Evolutionary conservation across 352 stramenopile species (phyloP).

Genomic region (Phytophthora sansomeana): DNA sequence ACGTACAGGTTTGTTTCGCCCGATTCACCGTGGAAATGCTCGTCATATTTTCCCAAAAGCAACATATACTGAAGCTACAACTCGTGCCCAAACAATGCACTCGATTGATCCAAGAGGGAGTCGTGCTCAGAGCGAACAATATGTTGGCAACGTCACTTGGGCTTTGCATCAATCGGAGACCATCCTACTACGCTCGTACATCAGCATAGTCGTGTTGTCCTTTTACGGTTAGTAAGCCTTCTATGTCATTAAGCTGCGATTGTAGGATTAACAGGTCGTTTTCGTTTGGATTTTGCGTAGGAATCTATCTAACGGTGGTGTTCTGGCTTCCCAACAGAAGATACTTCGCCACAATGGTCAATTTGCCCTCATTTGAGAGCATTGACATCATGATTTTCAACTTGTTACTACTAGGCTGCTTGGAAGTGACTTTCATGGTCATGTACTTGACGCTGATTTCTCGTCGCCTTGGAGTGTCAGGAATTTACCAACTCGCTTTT

Average conservation of each 20-base stretch:
- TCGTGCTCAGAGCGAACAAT: conserved; percentile 11
- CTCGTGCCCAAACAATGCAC: not conserved
- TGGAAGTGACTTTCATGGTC: conserved; percentile 24
- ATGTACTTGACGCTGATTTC: conserved; percentile 32
- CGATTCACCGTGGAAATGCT: too few relatives aligned
- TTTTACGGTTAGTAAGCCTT: not conserved
- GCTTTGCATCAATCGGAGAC: conserved; percentile 38
- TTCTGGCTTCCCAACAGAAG: conserved; percentile 35
- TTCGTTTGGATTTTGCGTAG: conserved; percentile 8
- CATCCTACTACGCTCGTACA: conserved; percentile 39
- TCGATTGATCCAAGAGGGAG: not conserved
- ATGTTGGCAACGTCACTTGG: conserved; percentile 14
- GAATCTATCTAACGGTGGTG: conserved; percentile 24
- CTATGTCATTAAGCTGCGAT: not conserved
- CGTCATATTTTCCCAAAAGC: not conserved
- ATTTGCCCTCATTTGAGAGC: conserved; percentile 12
- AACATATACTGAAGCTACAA: not conserved
- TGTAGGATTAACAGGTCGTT: too few relatives aligned
- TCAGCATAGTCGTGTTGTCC: conserved; percentile 22
- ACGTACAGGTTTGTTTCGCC: too few relatives aligned
- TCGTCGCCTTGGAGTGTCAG: conserved; percentile 6
- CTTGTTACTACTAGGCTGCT: conserved; percentile 17
- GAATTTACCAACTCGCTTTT: conserved; percentile 34
- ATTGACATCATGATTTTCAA: conserved; percentile 19
- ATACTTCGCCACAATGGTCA: conserved; percentile 37